Percentiles rank a stretch among this genome's conserved stretches.
Evolutionary conservation across 768 basidiomycete species (phyloP).

Genomic region (Boletus pseudo-olivaceus): DNA sequence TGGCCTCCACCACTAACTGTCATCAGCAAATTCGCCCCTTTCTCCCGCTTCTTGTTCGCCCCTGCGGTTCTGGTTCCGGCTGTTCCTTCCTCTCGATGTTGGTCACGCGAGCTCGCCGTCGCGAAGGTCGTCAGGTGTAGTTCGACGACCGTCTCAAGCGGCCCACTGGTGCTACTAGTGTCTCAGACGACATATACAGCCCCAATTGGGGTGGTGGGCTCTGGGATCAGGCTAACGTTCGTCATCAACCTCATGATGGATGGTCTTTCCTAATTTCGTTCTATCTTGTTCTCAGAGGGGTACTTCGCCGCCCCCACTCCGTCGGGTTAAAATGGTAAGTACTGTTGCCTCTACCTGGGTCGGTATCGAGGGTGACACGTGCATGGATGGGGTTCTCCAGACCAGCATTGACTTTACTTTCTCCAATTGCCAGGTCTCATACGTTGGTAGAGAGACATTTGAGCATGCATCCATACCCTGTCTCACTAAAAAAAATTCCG

Average conservation of each 20-base stretch:
- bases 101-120: neutral
- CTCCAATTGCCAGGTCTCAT: neutral
- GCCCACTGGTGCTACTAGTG: too few species aligned
- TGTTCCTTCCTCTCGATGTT: neutral
- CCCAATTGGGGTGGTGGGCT: too few species aligned
- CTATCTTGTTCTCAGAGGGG: neutral
- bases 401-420: conserved; percentile 3
- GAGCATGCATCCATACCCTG: neutral
- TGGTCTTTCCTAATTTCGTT: neutral
- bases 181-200: too few species aligned
- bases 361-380: conserved; percentile 8
- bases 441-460: too few species aligned
- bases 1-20: too few species aligned
- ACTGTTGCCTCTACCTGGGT: neutral
- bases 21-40: neutral
- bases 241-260: neutral
- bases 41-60: neutral
- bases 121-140: neutral
- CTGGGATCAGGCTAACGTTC: neutral
- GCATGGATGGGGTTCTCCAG: neutral
- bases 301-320: neutral
- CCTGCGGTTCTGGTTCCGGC: neutral
- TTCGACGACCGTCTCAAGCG: neutral
- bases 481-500: neutral
- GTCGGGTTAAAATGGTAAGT: neutral